Evolutionary conservation across 2,329 filamentous ascomycete genomes (phyloP).

Genomic region (Aspergillus puulaauensis): DNA sequence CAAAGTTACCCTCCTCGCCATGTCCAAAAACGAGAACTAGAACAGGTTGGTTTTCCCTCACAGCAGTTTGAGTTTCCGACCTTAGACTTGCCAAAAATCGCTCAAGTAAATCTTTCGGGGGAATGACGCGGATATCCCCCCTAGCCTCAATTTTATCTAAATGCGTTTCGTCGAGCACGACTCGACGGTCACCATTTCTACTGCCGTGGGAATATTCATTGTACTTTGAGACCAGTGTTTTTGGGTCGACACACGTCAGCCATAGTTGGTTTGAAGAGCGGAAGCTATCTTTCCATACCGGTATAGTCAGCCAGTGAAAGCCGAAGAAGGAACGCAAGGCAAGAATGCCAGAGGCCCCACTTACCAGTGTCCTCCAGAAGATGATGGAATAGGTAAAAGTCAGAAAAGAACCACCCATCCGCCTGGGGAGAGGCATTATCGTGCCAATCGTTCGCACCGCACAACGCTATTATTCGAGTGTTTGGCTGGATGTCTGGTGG

Average conservation of each 20-base stretch:
- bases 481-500: background rate
- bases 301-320: background rate
- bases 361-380: background rate
- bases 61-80: background rate
- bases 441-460: background rate
- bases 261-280: background rate
- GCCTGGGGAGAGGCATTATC: background rate
- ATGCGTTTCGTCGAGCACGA: conserved; percentile 1
- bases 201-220: background rate
- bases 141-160: background rate
- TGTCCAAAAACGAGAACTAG: background rate
- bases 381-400: conserved; percentile 3
- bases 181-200: background rate
- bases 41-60: background rate
- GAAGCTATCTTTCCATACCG: background rate
- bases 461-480: background rate
- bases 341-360: background rate
- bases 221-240: conserved; percentile 3
- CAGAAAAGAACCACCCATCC: conserved; percentile 1
- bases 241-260: background rate
- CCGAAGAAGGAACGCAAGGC: background rate
- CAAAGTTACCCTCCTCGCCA: background rate
- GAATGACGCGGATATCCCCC: background rate
- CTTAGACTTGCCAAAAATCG: background rate
- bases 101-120: background rate